phyloP scores from a whole-genome alignment of 768 basidiomycete genomes.

The Gloeopeniophorella convolvens region DNA sequence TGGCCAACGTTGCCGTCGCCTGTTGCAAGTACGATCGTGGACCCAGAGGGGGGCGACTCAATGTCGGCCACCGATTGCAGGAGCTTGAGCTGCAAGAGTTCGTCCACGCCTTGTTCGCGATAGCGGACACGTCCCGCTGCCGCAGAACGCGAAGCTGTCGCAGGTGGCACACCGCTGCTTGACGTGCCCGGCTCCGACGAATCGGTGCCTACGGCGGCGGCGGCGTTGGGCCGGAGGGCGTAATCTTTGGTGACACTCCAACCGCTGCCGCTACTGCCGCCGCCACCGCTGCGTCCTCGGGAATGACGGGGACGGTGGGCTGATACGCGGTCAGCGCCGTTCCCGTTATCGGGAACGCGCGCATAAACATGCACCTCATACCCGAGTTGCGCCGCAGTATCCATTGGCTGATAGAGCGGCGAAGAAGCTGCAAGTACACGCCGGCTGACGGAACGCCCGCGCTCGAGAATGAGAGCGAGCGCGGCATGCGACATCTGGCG shows the following conservation, averaged over 20 bases:
- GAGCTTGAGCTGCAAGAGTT: slow-evolving; percentile 87
- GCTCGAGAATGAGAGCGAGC: slow-evolving; percentile 70
- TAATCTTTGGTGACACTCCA: slow-evolving; percentile 20
- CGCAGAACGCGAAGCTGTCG: slow-evolving; percentile 15
- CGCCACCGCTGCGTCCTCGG: slow-evolving; percentile 17
- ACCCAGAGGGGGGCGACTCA: slow-evolving; percentile 54
- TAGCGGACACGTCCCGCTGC: slow-evolving; percentile 45
- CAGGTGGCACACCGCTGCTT: slow-evolving; percentile 19
- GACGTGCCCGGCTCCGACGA: slow-evolving; percentile 25
- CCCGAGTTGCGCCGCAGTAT: slow-evolving; percentile 61
- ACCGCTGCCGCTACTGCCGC: slow-evolving; percentile 18
- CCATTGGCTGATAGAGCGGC: slow-evolving; percentile 79
- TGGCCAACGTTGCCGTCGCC: slow-evolving; percentile 91
- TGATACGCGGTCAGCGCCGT: slow-evolving; percentile 50
- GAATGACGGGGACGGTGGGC: slow-evolving; percentile 26
- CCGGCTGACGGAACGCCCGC: slow-evolving; percentile 68
- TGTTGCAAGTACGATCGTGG: slow-evolving; percentile 86
- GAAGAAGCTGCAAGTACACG: slow-evolving; percentile 77
- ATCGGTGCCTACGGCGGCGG: slow-evolving; percentile 27
- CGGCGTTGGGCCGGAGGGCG: slow-evolving; percentile 18
- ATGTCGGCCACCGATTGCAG: slow-evolving; percentile 75
- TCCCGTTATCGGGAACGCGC: slow-evolving; percentile 63
- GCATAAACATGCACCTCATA: slow-evolving; percentile 68
- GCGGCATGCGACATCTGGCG: slow-evolving; percentile 71
- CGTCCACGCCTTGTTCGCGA: slow-evolving; percentile 92